Conservation (phyloP, 306 rosid genomes). For the Begonia masoniana region DNA sequence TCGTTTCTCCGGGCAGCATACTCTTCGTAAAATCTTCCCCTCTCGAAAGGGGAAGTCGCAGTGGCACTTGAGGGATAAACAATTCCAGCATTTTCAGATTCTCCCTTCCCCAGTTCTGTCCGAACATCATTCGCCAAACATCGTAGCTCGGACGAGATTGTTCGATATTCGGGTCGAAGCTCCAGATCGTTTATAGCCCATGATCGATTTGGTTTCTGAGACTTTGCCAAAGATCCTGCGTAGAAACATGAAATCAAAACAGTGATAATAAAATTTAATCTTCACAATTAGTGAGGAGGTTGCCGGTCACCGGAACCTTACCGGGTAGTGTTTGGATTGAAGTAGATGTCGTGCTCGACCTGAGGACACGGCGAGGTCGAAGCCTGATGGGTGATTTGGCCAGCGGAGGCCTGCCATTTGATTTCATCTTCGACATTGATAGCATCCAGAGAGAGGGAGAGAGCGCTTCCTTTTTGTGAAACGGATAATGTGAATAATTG, state of each 20-base stretch:
- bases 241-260: background rate
- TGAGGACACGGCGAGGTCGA: slow-evolving; percentile 29
- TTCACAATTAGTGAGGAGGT: background rate
- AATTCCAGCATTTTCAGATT: slow-evolving; percentile 2
- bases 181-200: slow-evolving; percentile 25
- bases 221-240: slow-evolving; percentile 54
- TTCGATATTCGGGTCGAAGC: slow-evolving; percentile 58
- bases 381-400: slow-evolving; percentile 53
- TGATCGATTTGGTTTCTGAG: slow-evolving; percentile 22
- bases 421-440: slow-evolving; percentile 35
- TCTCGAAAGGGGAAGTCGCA: slow-evolving; percentile 30
- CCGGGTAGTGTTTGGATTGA: slow-evolving; percentile 61
- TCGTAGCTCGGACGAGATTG: slow-evolving; percentile 54
- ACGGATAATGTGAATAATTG: no score
- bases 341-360: slow-evolving; percentile 7
- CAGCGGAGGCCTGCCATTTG: slow-evolving; percentile 56
- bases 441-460: no score
- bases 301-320: slow-evolving; percentile 2
- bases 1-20: slow-evolving; percentile 89
- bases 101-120: slow-evolving; percentile 28
- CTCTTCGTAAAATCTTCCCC: slow-evolving; percentile 71
- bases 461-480: no score
- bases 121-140: slow-evolving; percentile 46
- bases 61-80: slow-evolving; percentile 8
- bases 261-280: background rate